Base-by-base conservation (phyloP, 2,329 filamentous ascomycete species). In the Penicillium sp. region DNA sequence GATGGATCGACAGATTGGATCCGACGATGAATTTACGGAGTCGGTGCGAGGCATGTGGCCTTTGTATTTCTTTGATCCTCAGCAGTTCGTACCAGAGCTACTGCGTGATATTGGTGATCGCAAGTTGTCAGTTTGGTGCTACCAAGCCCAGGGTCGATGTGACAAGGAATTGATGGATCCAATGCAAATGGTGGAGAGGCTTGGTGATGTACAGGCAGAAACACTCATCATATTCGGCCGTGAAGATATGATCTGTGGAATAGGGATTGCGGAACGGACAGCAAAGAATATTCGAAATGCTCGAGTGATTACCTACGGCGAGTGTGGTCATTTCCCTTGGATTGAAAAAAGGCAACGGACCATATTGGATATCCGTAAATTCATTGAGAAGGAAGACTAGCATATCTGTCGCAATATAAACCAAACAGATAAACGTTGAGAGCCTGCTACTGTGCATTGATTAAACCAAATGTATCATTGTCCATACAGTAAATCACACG, bases 241-340 rank as follows among this genome's bases (percentile, higher is more conserved):
- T 4, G 57, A 70, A 17, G 68, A 71, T 59, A 55, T 62, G 36
- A 59, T 63, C n/a, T 66, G 64, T 39, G 63, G 62, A 1, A 21
- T 55, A 42, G 56, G 56, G n/a, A 66, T 66, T 55, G 60, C 61
- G 10, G 52, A 58, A 17, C 43, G 57, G 25, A 67, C 66, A 15
- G 59, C 42, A 38, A n/a, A 54, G 9, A 59, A 41, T 63, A 19
- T 61, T 64, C 35, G 13, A 27, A 25, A 36, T 27, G 17, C 50
- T 7, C 29, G 23, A 8, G 17, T 53, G 1, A 47, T 47, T 44
- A 45, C 27, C 27, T 53, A 45, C 7, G 59, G 66, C 35, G 43
- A 58, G 2, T 71, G 67, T 53, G 70, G 69, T 3, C 68, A 71
- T 60, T 68, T 70, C 38, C 64, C 68, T 17, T 70, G 68, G 68